Percentiles rank a stretch among this genome's conserved stretches.
These are phyloP conservation scores for Stygiomarasmius scandens DNA, from an alignment of 1,284 basidiomycete species.

Conservation along the genomic window DNA sequence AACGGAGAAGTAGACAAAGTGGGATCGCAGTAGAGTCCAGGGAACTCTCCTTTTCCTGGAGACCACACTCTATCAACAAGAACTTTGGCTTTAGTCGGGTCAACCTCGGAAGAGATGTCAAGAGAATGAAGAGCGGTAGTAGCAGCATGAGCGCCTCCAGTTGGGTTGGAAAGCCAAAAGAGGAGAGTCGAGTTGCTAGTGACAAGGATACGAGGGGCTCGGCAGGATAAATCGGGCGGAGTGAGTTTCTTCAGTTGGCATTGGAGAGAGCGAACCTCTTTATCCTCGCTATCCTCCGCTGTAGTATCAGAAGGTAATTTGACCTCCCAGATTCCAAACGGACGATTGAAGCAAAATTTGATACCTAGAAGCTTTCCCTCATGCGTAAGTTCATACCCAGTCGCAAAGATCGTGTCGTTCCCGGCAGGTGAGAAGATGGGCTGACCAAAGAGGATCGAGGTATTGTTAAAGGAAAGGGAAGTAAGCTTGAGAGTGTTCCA, in stretches of 20 bases:
- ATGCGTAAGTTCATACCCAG: constrained; percentile 58
- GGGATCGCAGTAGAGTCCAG: constrained; percentile 63
- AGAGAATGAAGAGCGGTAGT: constrained; percentile 53
- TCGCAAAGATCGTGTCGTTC: constrained; percentile 51
- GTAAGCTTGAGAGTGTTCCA: constrained; percentile 7
- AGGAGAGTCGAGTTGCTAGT: constrained; percentile 32
- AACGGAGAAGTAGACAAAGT: constrained; percentile 49
- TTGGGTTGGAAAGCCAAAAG: constrained; percentile 58
- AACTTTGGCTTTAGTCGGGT: constrained; percentile 18
- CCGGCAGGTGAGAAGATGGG: constrained; percentile 47
- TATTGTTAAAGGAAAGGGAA: neutral
- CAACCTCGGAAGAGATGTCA: constrained; percentile 29
- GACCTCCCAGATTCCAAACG: constrained; percentile 59
- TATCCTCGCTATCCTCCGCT: constrained; percentile 6
- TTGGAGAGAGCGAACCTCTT: constrained; percentile 18
- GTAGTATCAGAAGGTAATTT: constrained; percentile 19
- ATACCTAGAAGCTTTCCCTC: constrained; percentile 65
- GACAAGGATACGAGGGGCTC: constrained; percentile 55
- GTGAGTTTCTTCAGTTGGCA: constrained; percentile 40
- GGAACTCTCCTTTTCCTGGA: constrained; percentile 46
- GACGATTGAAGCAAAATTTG: constrained; percentile 66
- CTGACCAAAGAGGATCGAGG: constrained; percentile 41
- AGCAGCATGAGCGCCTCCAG: constrained; percentile 64
- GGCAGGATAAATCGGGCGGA: constrained; percentile 45
- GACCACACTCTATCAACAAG: constrained; percentile 45